Base-by-base conservation (phyloP, 164 flowering plant species). In the Pachysandra terminalis region DNA sequence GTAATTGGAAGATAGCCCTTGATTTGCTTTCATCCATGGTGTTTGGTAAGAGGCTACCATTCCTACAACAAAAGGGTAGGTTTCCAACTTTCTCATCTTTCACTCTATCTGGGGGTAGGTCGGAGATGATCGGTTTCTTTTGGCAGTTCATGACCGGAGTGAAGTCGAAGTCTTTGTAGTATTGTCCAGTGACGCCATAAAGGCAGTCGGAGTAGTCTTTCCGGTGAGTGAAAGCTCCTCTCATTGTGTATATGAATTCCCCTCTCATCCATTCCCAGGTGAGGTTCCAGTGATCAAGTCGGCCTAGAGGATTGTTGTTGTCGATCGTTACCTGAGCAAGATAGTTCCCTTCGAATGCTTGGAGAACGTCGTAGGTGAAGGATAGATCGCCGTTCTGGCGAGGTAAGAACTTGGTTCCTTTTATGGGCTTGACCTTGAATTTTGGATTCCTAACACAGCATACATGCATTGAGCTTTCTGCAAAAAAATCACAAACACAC, bases 231-330 rank as follows among this genome's bases (percentile, higher is more conserved):
- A 72, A 86, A 23, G 98, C 96, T 35, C 96, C 98, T 61, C 80
- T 70, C 94, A 92, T 87, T 73, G 71, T 35, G 78, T 73, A 26
- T 16, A 92, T 90, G 84, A 92, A 92, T 77, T 90, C 96, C 40
- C 89, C 90, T 19, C 87, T 74, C 90, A 78, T 84, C 97, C 97
- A 90, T 37, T 92, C 96, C 94, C 94, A 92, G 0, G 96, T 90
- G 9, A 90, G 51, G 77, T 92, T 92, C 97, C 97, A 92, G 49
- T 78, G 87, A 68, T 92, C 94, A 17, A 92, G 90, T 13, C 94
- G 85, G 37, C 91, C 87, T 0, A 88, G 60, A 0, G 93, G 91
- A 62, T 78, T 68, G 71, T 66, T 65, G 80, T 84, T 85, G 67
- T 87, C 88, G 1, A 85, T 81, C 51, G 90, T 84, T 1, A 86